Evolutionary conservation across 2,329 filamentous ascomycete genomes (phyloP).

Genomic region (Setomelanomma holmii): DNA sequence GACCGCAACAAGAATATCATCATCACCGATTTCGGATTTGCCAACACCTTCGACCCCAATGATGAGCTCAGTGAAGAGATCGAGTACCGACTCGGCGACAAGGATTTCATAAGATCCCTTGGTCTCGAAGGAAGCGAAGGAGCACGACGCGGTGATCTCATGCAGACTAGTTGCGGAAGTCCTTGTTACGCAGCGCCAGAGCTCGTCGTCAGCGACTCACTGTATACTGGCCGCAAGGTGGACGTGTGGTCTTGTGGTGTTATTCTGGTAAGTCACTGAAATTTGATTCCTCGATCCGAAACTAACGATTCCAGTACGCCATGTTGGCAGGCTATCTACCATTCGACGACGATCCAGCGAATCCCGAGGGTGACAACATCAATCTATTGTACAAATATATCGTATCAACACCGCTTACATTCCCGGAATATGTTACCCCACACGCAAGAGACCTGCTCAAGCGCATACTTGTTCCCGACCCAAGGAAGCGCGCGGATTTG

Average conservation of each 20-base stretch:
- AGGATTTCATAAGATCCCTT: slow-evolving; percentile 84
- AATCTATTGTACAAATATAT: slow-evolving; percentile 99
- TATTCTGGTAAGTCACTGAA: slow-evolving; percentile 78
- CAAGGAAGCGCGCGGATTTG: slow-evolving; percentile 89
- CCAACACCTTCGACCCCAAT: slow-evolving; percentile 90
- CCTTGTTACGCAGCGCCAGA: slow-evolving; percentile 98
- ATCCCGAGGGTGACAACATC: slow-evolving; percentile 98
- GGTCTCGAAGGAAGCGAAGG: slow-evolving; percentile 85
- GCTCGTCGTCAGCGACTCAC: slow-evolving; percentile 93
- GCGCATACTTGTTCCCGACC: slow-evolving; percentile 93
- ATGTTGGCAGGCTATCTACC: slow-evolving; percentile 98
- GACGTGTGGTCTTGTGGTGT: slow-evolving; percentile 99
- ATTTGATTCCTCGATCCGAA: neutral
- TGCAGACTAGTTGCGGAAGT: slow-evolving; percentile 98
- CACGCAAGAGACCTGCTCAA: slow-evolving; percentile 92
- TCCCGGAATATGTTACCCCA: slow-evolving; percentile 97
- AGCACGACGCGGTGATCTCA: slow-evolving; percentile 85
- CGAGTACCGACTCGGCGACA: slow-evolving; percentile 84
- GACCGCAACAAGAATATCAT: slow-evolving; percentile 99
- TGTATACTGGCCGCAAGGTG: slow-evolving; percentile 97
- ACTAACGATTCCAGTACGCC: slow-evolving; percentile 72
- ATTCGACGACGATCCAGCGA: slow-evolving; percentile 97
- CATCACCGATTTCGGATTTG: slow-evolving; percentile 99
- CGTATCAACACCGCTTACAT: slow-evolving; percentile 93
- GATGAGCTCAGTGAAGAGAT: slow-evolving; percentile 92